Evolutionary conservation across 164 flowering plant genomes (phyloP).

Genomic region (Chimonanthus salicifolius): DNA sequence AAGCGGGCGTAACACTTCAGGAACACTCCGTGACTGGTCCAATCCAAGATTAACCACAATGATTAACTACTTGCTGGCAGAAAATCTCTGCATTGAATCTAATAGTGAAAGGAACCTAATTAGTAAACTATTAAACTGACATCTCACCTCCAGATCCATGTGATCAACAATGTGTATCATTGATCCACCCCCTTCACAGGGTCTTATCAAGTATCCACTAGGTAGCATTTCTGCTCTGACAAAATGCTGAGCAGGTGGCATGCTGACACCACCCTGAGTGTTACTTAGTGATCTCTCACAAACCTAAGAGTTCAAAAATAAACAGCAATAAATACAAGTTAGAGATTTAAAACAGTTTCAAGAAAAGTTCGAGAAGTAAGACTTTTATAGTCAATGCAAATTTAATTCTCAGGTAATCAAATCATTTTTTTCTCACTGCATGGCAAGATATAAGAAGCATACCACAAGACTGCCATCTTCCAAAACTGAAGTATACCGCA

Average conservation of each 20-base stretch:
- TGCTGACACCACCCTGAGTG: constrained; percentile 79
- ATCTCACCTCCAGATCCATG: constrained; percentile 78
- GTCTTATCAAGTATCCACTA: constrained; percentile 91
- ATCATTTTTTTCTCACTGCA: background rate
- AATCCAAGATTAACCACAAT: background rate
- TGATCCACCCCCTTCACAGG: constrained; percentile 99
- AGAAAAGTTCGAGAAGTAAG: background rate
- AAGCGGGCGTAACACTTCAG: constrained; percentile 91
- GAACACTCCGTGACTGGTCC: constrained; percentile 82
- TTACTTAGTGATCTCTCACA: constrained; percentile 90
- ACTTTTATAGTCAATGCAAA: background rate
- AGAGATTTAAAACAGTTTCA: background rate
- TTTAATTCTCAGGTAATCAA: background rate
- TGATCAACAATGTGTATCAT: constrained; percentile 95
- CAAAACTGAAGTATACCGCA: constrained; percentile 79
- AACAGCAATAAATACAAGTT: background rate
- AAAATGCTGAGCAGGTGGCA: constrained; percentile 86
- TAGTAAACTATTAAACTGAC: background rate
- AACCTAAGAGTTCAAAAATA: constrained; percentile 35
- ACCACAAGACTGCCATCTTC: constrained; percentile 99
- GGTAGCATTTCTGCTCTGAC: constrained; percentile 95
- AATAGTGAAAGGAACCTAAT: background rate
- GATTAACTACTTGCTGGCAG: background rate
- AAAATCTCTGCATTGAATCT: background rate
- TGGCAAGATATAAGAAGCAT: constrained; percentile 20